Conservation (phyloP, 108 stramenopile species). For the Halocafeteria seosinensis region DNA sequence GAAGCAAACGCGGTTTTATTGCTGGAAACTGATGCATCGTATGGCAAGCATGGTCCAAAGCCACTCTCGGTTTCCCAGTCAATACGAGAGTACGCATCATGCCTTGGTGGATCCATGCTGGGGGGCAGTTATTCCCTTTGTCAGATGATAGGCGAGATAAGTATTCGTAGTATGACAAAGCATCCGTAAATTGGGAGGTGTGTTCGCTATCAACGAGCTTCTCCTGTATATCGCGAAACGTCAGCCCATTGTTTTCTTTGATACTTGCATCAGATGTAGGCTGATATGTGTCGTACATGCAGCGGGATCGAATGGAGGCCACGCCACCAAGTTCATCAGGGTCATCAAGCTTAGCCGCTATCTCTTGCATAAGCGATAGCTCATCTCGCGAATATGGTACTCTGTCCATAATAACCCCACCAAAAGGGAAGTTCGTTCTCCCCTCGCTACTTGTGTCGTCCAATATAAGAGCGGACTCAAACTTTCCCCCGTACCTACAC, state of each 20-base stretch:
- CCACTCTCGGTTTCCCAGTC: background rate
- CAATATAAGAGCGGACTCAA: too few species aligned
- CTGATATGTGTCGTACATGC: background rate
- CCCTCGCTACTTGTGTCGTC: too few species aligned
- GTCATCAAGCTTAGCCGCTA: slow-evolving; percentile 5
- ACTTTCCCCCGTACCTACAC: too few species aligned
- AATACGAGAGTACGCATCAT: background rate
- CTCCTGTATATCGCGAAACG: background rate
- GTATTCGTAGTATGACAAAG: slow-evolving; percentile 4
- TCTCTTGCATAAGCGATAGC: slow-evolving; percentile 5
- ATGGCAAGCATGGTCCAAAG: too few species aligned
- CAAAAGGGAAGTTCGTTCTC: too few species aligned
- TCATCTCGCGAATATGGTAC: background rate
- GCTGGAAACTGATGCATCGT: too few species aligned
- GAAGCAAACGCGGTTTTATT: too few species aligned
- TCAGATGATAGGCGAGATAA: background rate
- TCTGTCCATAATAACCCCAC: background rate
- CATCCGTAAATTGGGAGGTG: background rate
- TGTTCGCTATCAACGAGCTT: background rate
- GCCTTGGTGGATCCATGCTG: background rate
- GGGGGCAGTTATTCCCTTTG: background rate
- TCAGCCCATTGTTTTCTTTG: background rate
- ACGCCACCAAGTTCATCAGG: slow-evolving; percentile 10
- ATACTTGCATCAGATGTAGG: background rate
- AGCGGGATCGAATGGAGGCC: background rate